Evolutionary conservation across 192 early-diverging fungal species (phyloP), one percentile per base, ranked within the genome.

Genomic region (Phycomyces nitens): DNA sequence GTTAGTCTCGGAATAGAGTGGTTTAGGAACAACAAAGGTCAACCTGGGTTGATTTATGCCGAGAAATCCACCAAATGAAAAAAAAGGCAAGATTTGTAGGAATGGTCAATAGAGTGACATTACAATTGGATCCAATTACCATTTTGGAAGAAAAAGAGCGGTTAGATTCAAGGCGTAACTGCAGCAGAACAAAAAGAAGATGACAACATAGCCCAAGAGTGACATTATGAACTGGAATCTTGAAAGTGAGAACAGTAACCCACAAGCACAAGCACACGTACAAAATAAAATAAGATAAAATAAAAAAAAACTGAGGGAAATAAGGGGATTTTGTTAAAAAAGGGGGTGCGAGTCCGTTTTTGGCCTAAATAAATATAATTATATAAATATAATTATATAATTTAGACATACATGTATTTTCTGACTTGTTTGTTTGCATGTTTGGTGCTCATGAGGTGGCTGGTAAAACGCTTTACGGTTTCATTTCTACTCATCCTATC

Each of bases 1-100:
- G 41, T 57, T 58, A 41, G 65, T 66, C 59, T 66, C 65, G 39
- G 65, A 59, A 56, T 66, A 66, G 26, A 66, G 58, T 24, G 65
- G 65, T 42, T 58, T 57, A 22, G 65, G 65, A 29, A 58, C 52
- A 34, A 66, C 38, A 60, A 50, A 56, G 26, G 50, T 59, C 47
- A 66, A 40, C 65, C 65, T 66, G 16, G 50, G 21, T 24, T 40
- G 14, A 40, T 52, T 26, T 49, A 21, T 50, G 3, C 34, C 29
- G 29, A 34, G 29, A 34, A 38, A 55, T 7, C 4, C 3, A 47
- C 12, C n/a, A n/a, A n/a, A n/a, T n/a, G n/a, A n/a, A n/a, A n/a
- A n/a, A n/a, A n/a, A n/a, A n/a, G n/a, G n/a, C n/a, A n/a, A n/a
- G n/a, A n/a, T n/a, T n/a, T n/a, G n/a, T n/a, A n/a, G n/a, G n/a